Evolutionary conservation across 139 green algal genomes (phyloP).

Genomic region (Monoraphidium neglectum): DNA sequence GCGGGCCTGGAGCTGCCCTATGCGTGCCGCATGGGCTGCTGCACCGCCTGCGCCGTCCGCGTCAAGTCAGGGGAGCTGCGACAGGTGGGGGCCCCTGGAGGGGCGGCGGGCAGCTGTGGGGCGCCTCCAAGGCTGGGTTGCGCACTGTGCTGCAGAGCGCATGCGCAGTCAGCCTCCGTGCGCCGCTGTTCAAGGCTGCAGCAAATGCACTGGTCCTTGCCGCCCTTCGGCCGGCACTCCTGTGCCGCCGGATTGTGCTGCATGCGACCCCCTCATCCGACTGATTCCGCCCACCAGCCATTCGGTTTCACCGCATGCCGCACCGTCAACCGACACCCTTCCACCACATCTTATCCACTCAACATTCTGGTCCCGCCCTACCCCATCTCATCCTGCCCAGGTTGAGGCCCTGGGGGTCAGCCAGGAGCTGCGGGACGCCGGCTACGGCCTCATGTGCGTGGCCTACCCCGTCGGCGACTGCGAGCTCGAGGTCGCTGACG

Average conservation of each 20-base stretch:
- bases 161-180: too few relatives aligned
- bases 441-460: constrained; percentile 97
- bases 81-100: constrained; percentile 52
- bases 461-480: constrained; percentile 70
- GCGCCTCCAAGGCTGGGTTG: not conserved
- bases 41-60: constrained; percentile 93
- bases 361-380: not conserved
- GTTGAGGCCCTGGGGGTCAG: constrained; percentile 78
- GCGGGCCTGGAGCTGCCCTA: constrained; percentile 91
- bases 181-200: too few relatives aligned
- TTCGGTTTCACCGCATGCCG: too few relatives aligned
- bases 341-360: too few relatives aligned
- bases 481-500: constrained; percentile 81
- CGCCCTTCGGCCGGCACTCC: too few relatives aligned
- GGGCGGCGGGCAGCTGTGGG: too few relatives aligned
- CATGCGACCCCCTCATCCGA: too few relatives aligned
- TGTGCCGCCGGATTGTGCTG: too few relatives aligned
- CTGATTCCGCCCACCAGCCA: too few relatives aligned
- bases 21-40: constrained; percentile 97
- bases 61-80: constrained; percentile 73
- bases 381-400: constrained; percentile 16
- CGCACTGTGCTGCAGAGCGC: too few relatives aligned
- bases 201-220: too few relatives aligned
- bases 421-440: constrained; percentile 67
- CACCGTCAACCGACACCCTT: too few relatives aligned